phyloP scores from a whole-genome alignment of 305 asterid species.

The Striga hermonthica region DNA sequence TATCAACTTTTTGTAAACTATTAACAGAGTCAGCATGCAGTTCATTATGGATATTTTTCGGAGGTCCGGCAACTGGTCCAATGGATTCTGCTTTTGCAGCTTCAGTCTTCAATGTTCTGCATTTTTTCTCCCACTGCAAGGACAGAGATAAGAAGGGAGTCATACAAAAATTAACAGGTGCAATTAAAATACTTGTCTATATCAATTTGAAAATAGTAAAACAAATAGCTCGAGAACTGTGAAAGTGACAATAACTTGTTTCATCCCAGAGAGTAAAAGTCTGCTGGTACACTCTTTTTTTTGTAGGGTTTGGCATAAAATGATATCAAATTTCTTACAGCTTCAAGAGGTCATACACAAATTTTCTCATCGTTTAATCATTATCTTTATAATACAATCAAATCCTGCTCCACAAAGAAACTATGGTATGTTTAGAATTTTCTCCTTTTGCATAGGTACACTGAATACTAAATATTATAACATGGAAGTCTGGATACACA shows the following conservation, averaged over 20 bases:
- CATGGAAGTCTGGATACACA: too few relatives aligned
- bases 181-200: conserved; percentile 8
- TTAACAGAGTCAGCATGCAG: conserved; percentile 57
- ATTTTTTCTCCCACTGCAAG: conserved; percentile 72
- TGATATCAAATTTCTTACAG: background rate
- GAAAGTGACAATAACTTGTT: background rate
- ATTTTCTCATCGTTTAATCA: too few relatives aligned
- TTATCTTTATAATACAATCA: too few relatives aligned
- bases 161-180: background rate
- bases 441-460: background rate
- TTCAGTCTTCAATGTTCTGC: conserved; percentile 47
- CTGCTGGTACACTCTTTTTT: background rate
- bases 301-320: background rate
- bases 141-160: conserved; percentile 11
- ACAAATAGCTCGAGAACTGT: conserved; percentile 16
- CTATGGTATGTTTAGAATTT: too few relatives aligned
- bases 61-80: conserved; percentile 43
- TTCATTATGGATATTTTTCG: conserved; percentile 85
- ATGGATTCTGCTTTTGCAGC: conserved; percentile 41
- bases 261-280: conserved; percentile 6
- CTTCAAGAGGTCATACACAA: too few relatives aligned
- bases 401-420: too few relatives aligned
- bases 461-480: too few relatives aligned
- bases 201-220: background rate
- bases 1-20: conserved; percentile 51